Evolutionary conservation across 176 grass and related monocot species (phyloP).

Genomic region (Eragrostis nindensis): DNA sequence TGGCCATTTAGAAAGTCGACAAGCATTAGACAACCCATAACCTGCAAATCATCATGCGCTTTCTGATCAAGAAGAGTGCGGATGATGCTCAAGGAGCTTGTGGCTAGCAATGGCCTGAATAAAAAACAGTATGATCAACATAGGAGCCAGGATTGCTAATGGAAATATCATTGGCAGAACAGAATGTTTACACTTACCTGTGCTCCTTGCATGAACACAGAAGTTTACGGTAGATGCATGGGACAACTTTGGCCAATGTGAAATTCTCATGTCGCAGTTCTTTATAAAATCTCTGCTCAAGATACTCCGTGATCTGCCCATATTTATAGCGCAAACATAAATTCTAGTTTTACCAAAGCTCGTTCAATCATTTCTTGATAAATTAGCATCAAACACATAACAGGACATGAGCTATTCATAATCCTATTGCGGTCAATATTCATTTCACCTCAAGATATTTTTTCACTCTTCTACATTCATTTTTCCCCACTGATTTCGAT

Average conservation of each 20-base stretch:
- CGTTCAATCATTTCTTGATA: conserved; percentile 1
- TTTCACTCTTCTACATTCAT: not conserved
- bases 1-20: conserved; percentile 87
- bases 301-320: conserved; percentile 75
- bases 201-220: conserved; percentile 92
- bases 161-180: conserved; percentile 8
- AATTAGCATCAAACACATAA: conserved; percentile 11
- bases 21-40: conserved; percentile 81
- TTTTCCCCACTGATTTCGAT: not conserved
- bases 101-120: conserved; percentile 81
- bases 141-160: conserved; percentile 15
- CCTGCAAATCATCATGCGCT: conserved; percentile 62
- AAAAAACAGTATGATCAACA: conserved; percentile 35
- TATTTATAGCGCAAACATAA: not conserved
- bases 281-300: conserved; percentile 94
- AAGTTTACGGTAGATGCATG: conserved; percentile 82
- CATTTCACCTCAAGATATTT: not conserved
- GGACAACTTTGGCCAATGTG: conserved; percentile 78
- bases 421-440: not conserved
- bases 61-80: conserved; percentile 87
- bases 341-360: not conserved
- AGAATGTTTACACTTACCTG: conserved; percentile 61
- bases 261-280: conserved; percentile 84
- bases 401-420: not conserved
- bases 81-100: conserved; percentile 77